Evolutionary conservation across 495 filamentous ascomycete species (phyloP), one percentile per base, ranked within the genome.

Genomic region (Lasiosphaeria hispida): DNA sequence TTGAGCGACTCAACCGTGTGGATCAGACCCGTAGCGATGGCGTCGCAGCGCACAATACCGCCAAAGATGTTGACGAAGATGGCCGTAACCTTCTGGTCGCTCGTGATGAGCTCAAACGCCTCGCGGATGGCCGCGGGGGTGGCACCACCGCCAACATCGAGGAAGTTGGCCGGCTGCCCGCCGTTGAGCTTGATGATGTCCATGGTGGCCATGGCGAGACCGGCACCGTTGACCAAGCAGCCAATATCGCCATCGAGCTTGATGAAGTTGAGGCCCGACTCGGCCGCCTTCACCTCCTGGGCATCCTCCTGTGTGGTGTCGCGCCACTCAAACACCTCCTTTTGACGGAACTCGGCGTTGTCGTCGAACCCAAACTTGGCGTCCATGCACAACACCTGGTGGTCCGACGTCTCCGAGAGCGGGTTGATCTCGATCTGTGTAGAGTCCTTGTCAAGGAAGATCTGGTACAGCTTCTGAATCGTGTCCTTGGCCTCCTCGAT

Each of bases 111-210:
- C 73, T 94, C 90, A 72, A 98, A 98, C 57, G 94, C 94, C 75
- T 91, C 86, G 81, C 93, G 90, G 79, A 98, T 98, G 60, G 94
- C 94, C 64, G 90, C 88, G 10, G 93, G 91, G 54, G 94, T 98
- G 60, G 94, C 94, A 79, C 94, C 94, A 72, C 94, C 94, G 63
- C 94, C 94, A 61, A 97, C 95, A 71, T 98, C 94, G 58, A 98
- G 83, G 87, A 98, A 98, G 83, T 98, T 98, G 57, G 94, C 94
- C 52, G 94, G 94, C 68, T 82, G 81, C 51, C 94, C 94, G 68
- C 94, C 94, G 79, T 98, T 98, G 30, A 98, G 85, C 83, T 98
- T 98, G 83, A 98, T 98, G 77, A 98, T 97, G 76, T 98, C 94
- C 94, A 98, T 98, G 64, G 94, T 98, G 54, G 94, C 94, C 94